These are phyloP conservation scores for Fragilaria radians DNA, from an alignment of 108 stramenopile genomes.

Conservation along the genomic window DNA sequence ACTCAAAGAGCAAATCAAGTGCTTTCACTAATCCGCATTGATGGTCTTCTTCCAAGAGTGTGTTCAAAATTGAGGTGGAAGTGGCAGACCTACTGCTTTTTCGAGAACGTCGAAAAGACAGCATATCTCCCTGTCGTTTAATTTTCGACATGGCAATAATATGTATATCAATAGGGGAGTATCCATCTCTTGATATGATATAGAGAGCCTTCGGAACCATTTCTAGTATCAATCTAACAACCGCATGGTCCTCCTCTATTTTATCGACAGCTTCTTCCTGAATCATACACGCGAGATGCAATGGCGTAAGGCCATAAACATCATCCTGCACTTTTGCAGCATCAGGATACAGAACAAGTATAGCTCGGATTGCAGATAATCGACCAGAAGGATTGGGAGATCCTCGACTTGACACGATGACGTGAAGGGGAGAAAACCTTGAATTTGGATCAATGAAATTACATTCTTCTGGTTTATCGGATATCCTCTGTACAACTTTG, in stretches of 20 bases:
- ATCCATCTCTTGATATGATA: constrained; percentile 4
- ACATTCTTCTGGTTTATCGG: neutral
- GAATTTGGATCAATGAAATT: neutral
- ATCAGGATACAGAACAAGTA: constrained; percentile 4
- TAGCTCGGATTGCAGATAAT: constrained; percentile 9
- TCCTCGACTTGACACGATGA: neutral
- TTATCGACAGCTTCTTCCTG: neutral
- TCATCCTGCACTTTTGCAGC: constrained; percentile 7
- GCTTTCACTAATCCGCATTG: neutral
- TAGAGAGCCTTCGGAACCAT: neutral
- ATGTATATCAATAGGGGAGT: constrained; percentile 17
- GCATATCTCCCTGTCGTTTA: neutral
- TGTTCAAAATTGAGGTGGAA: neutral
- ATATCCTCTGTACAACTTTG: neutral
- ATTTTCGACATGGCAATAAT: constrained; percentile 12
- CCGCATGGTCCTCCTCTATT: constrained; percentile 3
- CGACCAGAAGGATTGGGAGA: neutral
- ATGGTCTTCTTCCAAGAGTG: neutral
- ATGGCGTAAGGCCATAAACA: constrained; percentile 7
- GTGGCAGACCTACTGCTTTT: neutral
- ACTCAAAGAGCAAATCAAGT: constrained; percentile 12
- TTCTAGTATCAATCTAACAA: constrained; percentile 16
- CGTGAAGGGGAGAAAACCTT: neutral
- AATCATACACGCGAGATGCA: constrained; percentile 9
- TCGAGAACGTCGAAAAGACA: neutral